A percentile compares a stretch with the other conserved stretches of the same genome.
These are phyloP conservation scores for Bonia amplexicaulis DNA, from an alignment of 176 grass and related monocot species.

Conservation along the genomic window DNA sequence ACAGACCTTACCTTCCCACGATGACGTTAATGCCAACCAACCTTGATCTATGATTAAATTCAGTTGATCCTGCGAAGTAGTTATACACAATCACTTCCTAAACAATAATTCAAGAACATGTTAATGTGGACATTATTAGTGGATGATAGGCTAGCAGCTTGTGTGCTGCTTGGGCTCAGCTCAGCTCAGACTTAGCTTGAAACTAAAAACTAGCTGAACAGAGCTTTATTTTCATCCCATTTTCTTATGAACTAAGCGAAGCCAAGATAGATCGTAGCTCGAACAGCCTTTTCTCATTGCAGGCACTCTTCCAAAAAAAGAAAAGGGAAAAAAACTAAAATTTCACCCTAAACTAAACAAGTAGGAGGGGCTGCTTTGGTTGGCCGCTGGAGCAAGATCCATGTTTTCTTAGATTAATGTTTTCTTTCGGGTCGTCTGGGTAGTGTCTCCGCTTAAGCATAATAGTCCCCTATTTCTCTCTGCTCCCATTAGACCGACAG, in stretches of 20 bases:
- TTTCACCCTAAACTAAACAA: neutral
- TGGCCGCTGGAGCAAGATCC: no score
- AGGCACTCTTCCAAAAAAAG: neutral
- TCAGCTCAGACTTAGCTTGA: neutral
- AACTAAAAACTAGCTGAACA: neutral
- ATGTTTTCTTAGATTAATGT: no score
- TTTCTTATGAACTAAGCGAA: neutral
- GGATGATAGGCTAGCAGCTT: neutral
- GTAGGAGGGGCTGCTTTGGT: no score
- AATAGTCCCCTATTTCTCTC: no score
- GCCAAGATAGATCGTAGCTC: neutral
- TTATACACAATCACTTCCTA: slow-evolving; percentile 24
- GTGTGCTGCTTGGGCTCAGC: neutral
- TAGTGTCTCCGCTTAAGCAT: no score
- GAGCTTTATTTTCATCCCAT: neutral
- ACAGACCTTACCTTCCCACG: slow-evolving; percentile 63
- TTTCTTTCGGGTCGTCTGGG: no score
- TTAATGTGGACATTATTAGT: neutral
- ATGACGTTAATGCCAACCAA: slow-evolving; percentile 70
- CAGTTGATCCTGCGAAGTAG: slow-evolving; percentile 46
- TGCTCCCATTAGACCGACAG: no score
- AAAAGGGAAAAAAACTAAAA: neutral
- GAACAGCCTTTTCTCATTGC: neutral
- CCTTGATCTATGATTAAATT: slow-evolving; percentile 51
- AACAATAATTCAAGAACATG: neutral